Conservation (phyloP, 306 rosid species). For the Fagus sylvatica region DNA sequence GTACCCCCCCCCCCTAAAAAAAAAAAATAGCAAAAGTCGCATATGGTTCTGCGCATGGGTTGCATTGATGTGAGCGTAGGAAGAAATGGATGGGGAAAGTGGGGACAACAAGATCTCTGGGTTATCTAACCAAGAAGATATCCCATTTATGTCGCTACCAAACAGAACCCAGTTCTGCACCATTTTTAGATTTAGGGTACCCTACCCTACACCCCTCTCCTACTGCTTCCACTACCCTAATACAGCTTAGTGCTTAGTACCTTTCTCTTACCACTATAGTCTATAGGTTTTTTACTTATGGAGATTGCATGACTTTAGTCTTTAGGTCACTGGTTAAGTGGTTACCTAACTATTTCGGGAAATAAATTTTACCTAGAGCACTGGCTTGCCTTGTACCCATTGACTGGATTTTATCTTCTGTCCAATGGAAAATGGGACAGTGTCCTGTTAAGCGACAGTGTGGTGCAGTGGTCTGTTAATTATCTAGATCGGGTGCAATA, state of each 20-base stretch:
- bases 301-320: too few species aligned
- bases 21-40: not conserved
- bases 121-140: slow-evolving; percentile 35
- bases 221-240: not conserved
- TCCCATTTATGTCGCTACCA: slow-evolving; percentile 13
- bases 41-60: slow-evolving; percentile 22
- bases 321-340: too few species aligned
- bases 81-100: slow-evolving; percentile 21
- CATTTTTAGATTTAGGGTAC: slow-evolving; percentile 7
- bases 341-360: too few species aligned
- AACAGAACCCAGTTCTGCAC: not conserved
- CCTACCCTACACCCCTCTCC: not conserved
- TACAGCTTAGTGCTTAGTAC: not conserved
- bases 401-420: too few species aligned
- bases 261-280: too few species aligned
- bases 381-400: too few species aligned
- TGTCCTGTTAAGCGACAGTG: too few species aligned
- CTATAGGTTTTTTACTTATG: too few species aligned
- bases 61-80: slow-evolving; percentile 13
- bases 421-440: too few species aligned
- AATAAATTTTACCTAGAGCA: too few species aligned
- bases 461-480: too few species aligned
- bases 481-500: too few species aligned
- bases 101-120: slow-evolving; percentile 55
- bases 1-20: not conserved